Evolutionary conservation across 2,329 filamentous ascomycete genomes (phyloP), one percentile per base, ranked within the genome.

Genomic region (Alternaria infectoria): DNA sequence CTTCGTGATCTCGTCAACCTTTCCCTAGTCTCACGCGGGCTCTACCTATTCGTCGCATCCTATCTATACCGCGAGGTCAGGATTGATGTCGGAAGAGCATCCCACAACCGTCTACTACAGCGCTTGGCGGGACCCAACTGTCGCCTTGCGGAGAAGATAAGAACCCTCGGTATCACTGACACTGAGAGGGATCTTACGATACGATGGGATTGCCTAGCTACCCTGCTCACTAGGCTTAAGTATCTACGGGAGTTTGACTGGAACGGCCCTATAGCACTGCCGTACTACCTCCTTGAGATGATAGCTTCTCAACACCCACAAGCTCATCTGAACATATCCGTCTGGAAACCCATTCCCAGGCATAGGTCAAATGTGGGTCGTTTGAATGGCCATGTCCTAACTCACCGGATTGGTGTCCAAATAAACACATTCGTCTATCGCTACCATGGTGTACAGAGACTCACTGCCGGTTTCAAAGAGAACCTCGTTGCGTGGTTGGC

Each of bases 51-150:
- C 13, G 21, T 56, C 19, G 21, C 43, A 11, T 49, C 46, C 19
- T 52, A 45, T 28, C 36, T 62, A 4, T 62, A 62, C 23, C 60
- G 60, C n/a, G 13, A 50, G 5, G 23, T 62, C 21, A 25, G 9
- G 12, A 10, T 59, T 5, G 26, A 62, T 21, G 11, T 54, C 15
- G 28, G 17, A n/a, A 36, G 32, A 50, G 12, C 21, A 46, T 32
- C 50, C 28, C 17, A 55, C 8, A 12, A 21, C 23, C 60, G n/a
- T 8, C 19, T 52, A 12, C 44, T 56, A 9, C 44, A 46, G 45
- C 61, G 52, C 28, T 26, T 61, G 8, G n/a, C 40, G 26, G 23
- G 25, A 9, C 36, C 43, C 15, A 45, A 44, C n/a, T 61, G 43
- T 32, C 26, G 30, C 5, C 58, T 61, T 26, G 40, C 58, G 10